A percentile compares a stretch with the other conserved stretches of the same genome.
Evolutionary conservation across 768 basidiomycete species (phyloP).

Genomic region (Mycena indigotica): DNA sequence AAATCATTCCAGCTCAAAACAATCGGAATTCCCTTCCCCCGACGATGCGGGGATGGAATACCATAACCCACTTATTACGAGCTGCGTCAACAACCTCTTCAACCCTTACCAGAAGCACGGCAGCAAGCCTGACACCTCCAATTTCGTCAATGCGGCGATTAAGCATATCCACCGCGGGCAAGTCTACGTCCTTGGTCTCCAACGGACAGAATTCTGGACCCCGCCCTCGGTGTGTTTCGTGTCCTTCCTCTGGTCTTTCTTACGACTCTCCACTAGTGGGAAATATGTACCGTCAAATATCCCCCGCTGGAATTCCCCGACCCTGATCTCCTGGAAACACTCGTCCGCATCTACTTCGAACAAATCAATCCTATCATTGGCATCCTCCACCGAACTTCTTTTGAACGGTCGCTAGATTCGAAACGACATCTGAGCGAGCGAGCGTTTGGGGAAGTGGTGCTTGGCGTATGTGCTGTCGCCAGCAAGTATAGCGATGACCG

Average conservation of each 20-base stretch:
- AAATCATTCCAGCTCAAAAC: neutral
- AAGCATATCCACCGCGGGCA: neutral
- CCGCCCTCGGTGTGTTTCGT: constrained; percentile 4
- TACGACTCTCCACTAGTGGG: constrained; percentile 37
- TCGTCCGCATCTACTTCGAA: too few species aligned
- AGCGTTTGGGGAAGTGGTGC: constrained; percentile 58
- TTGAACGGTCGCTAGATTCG: constrained; percentile 48
- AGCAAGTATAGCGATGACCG: constrained; percentile 56
- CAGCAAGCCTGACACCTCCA: constrained; percentile 8
- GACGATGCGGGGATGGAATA: constrained; percentile 2
- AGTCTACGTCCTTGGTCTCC: constrained; percentile 3
- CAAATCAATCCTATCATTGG: constrained; percentile 56
- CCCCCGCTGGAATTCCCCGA: constrained; percentile 44
- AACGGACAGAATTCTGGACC: constrained; percentile 24
- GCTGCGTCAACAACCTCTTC: neutral
- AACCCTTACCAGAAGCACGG: constrained; percentile 4
- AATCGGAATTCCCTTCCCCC: neutral
- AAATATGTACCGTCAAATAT: constrained; percentile 28
- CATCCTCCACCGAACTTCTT: constrained; percentile 68
- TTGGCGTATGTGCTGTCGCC: constrained; percentile 68
- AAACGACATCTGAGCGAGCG: constrained; percentile 51
- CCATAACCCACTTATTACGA: constrained; percentile 2
- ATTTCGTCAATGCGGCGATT: constrained; percentile 12
- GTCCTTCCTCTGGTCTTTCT: neutral
- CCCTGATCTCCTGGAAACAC: constrained; percentile 47